Evolutionary conservation across 768 basidiomycete species (phyloP).

Genomic region (Rhodosporidiobolus odoratus): DNA sequence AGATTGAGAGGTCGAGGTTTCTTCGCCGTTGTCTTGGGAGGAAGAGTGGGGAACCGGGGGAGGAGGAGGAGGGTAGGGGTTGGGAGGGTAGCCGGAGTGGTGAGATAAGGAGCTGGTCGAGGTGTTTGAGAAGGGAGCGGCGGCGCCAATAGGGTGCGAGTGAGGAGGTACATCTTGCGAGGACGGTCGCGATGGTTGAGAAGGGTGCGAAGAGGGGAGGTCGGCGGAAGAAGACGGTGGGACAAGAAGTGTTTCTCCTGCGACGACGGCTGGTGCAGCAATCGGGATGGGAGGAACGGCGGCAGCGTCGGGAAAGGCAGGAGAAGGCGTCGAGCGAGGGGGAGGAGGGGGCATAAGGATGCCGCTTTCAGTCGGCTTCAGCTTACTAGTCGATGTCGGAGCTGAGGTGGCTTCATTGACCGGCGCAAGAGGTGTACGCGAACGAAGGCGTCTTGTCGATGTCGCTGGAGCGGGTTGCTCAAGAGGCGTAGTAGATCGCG

Average conservation of each 20-base stretch:
- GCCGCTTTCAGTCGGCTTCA: slow-evolving; percentile 5
- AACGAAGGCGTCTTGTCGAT: neutral
- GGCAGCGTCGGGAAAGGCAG: neutral
- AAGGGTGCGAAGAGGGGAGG: no score
- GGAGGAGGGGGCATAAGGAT: slow-evolving; percentile 27
- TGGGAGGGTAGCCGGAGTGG: no score
- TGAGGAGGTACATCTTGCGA: no score
- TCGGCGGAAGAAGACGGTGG: neutral
- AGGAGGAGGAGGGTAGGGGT: no score
- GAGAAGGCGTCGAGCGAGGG: neutral
- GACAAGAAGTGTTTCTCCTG: neutral
- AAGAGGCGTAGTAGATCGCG: neutral
- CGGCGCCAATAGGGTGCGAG: no score
- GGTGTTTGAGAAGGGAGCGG: no score
- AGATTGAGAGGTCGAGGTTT: neutral
- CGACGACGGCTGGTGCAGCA: slow-evolving; percentile 11
- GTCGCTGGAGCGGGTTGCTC: neutral
- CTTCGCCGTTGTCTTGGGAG: neutral
- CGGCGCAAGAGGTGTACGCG: neutral
- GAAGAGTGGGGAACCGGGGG: neutral
- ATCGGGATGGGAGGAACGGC: no score
- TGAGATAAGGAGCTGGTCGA: no score
- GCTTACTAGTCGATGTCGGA: neutral
- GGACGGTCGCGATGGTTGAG: no score
- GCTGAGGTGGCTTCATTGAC: neutral